Evolutionary conservation across 1,284 basidiomycete genomes (phyloP).

Genomic region (Hemileia vastatrix): DNA sequence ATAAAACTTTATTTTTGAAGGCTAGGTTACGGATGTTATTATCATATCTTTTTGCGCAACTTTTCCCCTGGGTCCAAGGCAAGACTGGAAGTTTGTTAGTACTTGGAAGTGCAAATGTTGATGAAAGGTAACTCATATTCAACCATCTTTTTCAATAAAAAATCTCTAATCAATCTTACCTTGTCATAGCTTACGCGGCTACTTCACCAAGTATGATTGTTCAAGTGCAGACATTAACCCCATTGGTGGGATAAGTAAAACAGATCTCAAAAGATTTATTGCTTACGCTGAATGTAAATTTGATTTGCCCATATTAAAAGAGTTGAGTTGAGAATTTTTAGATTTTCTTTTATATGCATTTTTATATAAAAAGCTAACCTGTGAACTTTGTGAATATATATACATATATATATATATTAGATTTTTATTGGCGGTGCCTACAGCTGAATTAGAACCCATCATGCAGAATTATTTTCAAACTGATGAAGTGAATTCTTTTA

Average conservation of each 20-base stretch:
- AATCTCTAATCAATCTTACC: no score
- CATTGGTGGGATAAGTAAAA: constrained; percentile 23
- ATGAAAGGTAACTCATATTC: constrained; percentile 15
- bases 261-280: constrained; percentile 21
- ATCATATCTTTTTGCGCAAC: constrained; percentile 23
- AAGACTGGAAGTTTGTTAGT: constrained; percentile 16
- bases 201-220: constrained; percentile 23
- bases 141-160: no score
- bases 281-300: constrained; percentile 11
- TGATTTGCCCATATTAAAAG: constrained; percentile 16
- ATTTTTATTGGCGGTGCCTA: constrained; percentile 19
- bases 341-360: no score
- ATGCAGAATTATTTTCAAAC: constrained; percentile 16
- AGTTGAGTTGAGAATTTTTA: constrained; percentile 7
- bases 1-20: neutral
- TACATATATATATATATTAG: no score
- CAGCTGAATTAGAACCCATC: constrained; percentile 21
- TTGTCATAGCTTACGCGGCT: constrained; percentile 14
- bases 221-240: constrained; percentile 23
- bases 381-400: no score
- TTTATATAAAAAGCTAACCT: no score
- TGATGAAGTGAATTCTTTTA: constrained; percentile 10
- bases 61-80: constrained; percentile 21
- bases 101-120: constrained; percentile 21
- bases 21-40: constrained; percentile 22